phyloP scores from a whole-genome alignment of 108 stramenopile genomes.

The Bacterosira constricta region DNA sequence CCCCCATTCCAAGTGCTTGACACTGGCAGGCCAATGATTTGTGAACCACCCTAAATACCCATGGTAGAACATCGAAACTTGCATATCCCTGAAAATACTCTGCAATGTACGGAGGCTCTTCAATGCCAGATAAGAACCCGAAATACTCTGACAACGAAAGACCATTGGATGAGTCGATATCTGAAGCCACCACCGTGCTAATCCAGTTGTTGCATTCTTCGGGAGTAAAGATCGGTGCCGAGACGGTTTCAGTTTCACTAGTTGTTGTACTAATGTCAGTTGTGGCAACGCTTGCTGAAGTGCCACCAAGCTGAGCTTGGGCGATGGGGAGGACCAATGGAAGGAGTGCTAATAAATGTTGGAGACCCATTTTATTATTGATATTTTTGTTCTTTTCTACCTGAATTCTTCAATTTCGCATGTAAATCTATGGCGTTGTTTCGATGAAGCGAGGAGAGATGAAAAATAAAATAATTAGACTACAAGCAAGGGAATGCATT shows the following conservation, averaged over 20 bases:
- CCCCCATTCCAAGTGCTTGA: not conserved
- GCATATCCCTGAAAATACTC: not conserved
- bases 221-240: not conserved
- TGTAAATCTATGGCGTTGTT: too few species aligned
- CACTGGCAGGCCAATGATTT: slow-evolving; percentile 4
- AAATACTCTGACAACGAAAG: not conserved
- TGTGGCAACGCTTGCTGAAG: not conserved
- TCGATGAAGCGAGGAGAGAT: not conserved
- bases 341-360: not conserved
- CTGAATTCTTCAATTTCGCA: not conserved
- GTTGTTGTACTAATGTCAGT: not conserved
- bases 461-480: too few species aligned
- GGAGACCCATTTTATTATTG: not conserved
- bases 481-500: too few species aligned
- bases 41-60: slow-evolving; percentile 3
- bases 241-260: not conserved
- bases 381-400: not conserved
- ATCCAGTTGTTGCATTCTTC: slow-evolving; percentile 8
- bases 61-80: not conserved
- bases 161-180: slow-evolving; percentile 1
- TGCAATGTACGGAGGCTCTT: slow-evolving; percentile 12
- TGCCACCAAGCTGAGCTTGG: not conserved
- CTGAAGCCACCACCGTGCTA: not conserved
- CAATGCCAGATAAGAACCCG: not conserved
- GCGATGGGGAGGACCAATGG: not conserved